Conservation (phyloP, 2,329 filamentous ascomycete genomes). For the Lasiodiplodia hormozganensis region DNA sequence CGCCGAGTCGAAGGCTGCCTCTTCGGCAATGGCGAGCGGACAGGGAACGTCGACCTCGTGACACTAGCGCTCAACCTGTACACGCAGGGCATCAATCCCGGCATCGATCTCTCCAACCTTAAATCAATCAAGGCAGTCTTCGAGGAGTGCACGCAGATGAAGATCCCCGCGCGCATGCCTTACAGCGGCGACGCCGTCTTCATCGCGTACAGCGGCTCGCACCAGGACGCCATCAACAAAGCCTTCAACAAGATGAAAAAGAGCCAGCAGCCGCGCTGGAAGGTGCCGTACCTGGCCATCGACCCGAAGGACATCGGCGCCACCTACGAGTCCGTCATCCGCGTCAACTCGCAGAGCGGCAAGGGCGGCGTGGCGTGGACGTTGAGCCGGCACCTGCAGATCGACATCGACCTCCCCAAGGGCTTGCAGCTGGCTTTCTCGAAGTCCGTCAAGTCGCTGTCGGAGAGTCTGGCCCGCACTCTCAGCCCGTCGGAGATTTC, state of each 20-base stretch:
- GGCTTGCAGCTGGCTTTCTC: conserved; percentile 86
- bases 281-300: conserved; percentile 89
- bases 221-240: conserved; percentile 97
- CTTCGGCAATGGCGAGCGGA: conserved; percentile 94
- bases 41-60: conserved; percentile 93
- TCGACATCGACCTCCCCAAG: conserved; percentile 45
- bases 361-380: conserved; percentile 97
- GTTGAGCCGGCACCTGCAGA: conserved; percentile 87
- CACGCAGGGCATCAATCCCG: conserved; percentile 85
- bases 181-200: conserved; percentile 91
- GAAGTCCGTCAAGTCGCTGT: conserved; percentile 80
- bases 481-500: conserved; percentile 84
- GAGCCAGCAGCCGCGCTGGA: conserved; percentile 69
- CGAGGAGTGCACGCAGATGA: conserved; percentile 92
- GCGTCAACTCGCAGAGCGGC: conserved; percentile 94
- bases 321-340: conserved; percentile 97
- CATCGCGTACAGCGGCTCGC: conserved; percentile 87
- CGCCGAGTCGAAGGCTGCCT: conserved; percentile 93
- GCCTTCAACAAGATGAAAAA: conserved; percentile 73
- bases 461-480: conserved; percentile 83
- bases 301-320: conserved; percentile 93
- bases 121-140: conserved; percentile 84
- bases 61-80: conserved; percentile 93
- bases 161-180: conserved; percentile 84
- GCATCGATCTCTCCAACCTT: conserved; percentile 91